Evolutionary conservation across 306 rosid genomes (phyloP).

Genomic region (Quillaja saponaria): DNA sequence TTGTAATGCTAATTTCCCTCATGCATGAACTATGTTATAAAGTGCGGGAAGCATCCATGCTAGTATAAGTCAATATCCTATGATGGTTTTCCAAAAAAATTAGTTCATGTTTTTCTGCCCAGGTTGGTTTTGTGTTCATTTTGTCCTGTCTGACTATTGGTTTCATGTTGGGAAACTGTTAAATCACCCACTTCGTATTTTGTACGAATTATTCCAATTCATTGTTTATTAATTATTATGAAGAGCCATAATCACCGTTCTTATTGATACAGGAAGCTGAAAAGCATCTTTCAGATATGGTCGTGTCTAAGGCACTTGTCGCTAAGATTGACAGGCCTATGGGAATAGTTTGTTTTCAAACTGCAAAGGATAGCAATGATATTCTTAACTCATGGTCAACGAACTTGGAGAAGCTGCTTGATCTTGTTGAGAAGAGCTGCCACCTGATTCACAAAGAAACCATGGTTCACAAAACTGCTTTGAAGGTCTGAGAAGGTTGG

Average conservation of each 20-base stretch:
- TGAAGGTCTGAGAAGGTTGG: slow-evolving; percentile 53
- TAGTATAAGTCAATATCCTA: neutral
- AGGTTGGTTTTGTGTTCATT: neutral
- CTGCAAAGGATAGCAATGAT: slow-evolving; percentile 86
- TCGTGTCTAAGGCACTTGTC: slow-evolving; percentile 87
- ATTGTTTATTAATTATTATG: neutral
- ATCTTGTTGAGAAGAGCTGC: slow-evolving; percentile 95
- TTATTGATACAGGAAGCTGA: slow-evolving; percentile 69
- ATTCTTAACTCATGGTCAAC: slow-evolving; percentile 84
- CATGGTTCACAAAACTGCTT: slow-evolving; percentile 87
- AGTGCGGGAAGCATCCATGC: neutral
- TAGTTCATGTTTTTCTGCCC: slow-evolving; percentile 1
- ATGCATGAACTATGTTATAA: neutral
- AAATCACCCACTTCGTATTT: slow-evolving; percentile 10
- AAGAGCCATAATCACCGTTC: slow-evolving; percentile 7
- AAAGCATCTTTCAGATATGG: slow-evolving; percentile 98
- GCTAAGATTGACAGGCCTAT: slow-evolving; percentile 92
- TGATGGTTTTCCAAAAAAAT: slow-evolving; percentile 12
- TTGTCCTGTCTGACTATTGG: slow-evolving; percentile 15
- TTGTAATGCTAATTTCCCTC: slow-evolving; percentile 24
- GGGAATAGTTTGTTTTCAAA: slow-evolving; percentile 83
- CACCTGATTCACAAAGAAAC: slow-evolving; percentile 97
- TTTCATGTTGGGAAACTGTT: neutral
- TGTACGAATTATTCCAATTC: neutral
- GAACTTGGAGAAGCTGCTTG: slow-evolving; percentile 93